Evolutionary conservation across 768 basidiomycete genomes (phyloP).

Genomic region (Mycena albidolilacea): DNA sequence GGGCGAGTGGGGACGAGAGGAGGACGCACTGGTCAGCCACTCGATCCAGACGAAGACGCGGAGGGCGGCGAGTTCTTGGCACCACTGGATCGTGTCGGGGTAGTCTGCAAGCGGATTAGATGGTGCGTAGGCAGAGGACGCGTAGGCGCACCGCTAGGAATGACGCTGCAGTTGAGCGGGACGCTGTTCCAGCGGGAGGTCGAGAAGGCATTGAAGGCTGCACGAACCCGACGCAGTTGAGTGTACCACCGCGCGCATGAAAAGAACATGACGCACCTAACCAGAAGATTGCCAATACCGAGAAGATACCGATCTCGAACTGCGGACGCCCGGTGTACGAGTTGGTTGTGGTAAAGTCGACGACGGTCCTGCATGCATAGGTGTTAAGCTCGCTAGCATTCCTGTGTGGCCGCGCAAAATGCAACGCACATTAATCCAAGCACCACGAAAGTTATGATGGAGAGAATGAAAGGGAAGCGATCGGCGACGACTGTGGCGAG

Average conservation of each 20-base stretch:
- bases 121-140: not conserved
- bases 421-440: constrained; percentile 58
- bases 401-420: too few species aligned
- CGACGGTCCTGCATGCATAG: constrained; percentile 51
- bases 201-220: constrained; percentile 74
- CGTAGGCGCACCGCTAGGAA: constrained; percentile 58
- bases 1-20: not conserved
- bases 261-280: constrained; percentile 55
- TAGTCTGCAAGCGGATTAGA: constrained; percentile 49
- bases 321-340: constrained; percentile 63
- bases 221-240: not conserved
- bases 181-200: constrained; percentile 68
- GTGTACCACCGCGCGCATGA: not conserved
- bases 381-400: too few species aligned
- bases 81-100: constrained; percentile 65
- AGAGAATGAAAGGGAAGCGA: constrained; percentile 72
- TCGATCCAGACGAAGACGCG: constrained; percentile 74
- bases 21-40: constrained; percentile 64
- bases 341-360: constrained; percentile 59
- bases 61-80: constrained; percentile 67
- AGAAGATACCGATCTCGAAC: constrained; percentile 63
- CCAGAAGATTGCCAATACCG: constrained; percentile 67
- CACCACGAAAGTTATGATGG: constrained; percentile 64
- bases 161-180: constrained; percentile 62
- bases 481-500: constrained; percentile 64